A percentile compares a stretch with the other conserved stretches of the same genome.
Conservation (phyloP, 164 flowering plant species). For the Umbellularia californica region DNA sequence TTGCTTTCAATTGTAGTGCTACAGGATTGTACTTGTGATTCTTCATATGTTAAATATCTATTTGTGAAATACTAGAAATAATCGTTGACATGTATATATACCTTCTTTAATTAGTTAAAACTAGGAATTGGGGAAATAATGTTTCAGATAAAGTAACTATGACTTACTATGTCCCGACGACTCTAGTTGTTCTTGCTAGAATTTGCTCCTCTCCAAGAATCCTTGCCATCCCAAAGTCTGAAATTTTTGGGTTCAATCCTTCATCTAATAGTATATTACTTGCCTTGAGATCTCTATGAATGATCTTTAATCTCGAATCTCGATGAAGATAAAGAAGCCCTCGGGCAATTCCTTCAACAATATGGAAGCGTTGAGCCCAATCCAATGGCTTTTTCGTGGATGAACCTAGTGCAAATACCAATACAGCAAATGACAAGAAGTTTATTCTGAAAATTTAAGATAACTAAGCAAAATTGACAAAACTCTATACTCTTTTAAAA, state of each 20-base stretch:
- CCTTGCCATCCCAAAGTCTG: slow-evolving; percentile 56
- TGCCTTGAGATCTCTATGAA: slow-evolving; percentile 58
- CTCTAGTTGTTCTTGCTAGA: slow-evolving; percentile 19
- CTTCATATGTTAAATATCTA: neutral
- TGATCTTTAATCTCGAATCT: slow-evolving; percentile 44
- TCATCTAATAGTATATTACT: slow-evolving; percentile 48
- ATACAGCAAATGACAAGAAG: no score
- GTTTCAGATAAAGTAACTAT: neutral
- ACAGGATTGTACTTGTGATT: neutral
- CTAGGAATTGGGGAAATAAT: neutral
- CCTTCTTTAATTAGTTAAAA: neutral
- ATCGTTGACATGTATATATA: neutral
- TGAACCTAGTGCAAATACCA: slow-evolving; percentile 23
- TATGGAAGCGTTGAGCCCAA: slow-evolving; percentile 27
- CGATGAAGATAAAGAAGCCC: slow-evolving; percentile 64
- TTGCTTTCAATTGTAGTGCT: no score
- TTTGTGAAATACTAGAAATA: neutral
- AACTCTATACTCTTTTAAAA: no score
- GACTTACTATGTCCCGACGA: slow-evolving; percentile 45
- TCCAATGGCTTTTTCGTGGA: slow-evolving; percentile 4
- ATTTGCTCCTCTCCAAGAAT: slow-evolving; percentile 30
- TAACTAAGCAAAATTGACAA: no score
- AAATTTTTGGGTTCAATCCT: slow-evolving; percentile 40
- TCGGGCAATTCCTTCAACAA: slow-evolving; percentile 40
- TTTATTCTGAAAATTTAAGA: neutral